Percentiles rank a stretch among this genome's conserved stretches.
phyloP scores from a whole-genome alignment of 2,329 filamentous ascomycete genomes.

The Ambrosiella cleistominuta region DNA sequence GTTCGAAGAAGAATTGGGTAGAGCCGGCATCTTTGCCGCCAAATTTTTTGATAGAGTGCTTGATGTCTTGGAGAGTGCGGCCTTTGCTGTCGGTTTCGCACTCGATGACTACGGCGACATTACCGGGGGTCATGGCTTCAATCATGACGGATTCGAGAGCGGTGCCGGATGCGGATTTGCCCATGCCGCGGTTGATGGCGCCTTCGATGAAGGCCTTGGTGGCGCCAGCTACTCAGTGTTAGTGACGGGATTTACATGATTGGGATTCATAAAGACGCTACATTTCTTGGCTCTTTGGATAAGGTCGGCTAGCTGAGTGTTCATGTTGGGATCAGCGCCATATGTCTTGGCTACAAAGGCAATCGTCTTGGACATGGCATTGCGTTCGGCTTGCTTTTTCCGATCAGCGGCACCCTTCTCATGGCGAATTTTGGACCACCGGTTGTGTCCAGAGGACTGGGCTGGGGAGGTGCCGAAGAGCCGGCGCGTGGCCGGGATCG shows the following conservation, averaged over 20 bases:
- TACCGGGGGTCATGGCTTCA: slow-evolving; percentile 63
- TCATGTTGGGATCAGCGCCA: slow-evolving; percentile 35
- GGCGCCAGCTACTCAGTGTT: slow-evolving; percentile 39
- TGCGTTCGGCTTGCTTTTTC: slow-evolving; percentile 57
- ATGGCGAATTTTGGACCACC: slow-evolving; percentile 93
- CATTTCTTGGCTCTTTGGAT: slow-evolving; percentile 66
- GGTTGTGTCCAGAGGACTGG: slow-evolving; percentile 61
- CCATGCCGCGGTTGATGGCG: slow-evolving; percentile 77
- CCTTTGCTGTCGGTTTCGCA: slow-evolving; percentile 69
- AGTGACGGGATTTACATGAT: background rate
- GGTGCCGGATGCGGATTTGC: slow-evolving; percentile 55
- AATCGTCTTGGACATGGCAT: slow-evolving; percentile 52
- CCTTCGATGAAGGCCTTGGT: slow-evolving; percentile 71
- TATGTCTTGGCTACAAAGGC: slow-evolving; percentile 49
- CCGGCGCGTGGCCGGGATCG: background rate
- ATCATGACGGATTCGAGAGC: slow-evolving; percentile 61
- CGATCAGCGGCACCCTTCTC: slow-evolving; percentile 78
- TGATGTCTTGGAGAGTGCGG: slow-evolving; percentile 56
- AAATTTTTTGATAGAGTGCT: slow-evolving; percentile 49
- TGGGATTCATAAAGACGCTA: slow-evolving; percentile 18
- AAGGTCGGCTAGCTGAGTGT: slow-evolving; percentile 56
- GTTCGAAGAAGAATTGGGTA: slow-evolving; percentile 70
- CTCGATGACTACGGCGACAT: slow-evolving; percentile 66
- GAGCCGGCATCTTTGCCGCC: slow-evolving; percentile 50
- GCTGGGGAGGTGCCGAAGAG: slow-evolving; percentile 1